Base-by-base conservation (phyloP, 345 rosid genomes). In the Brassica cretica region DNA sequence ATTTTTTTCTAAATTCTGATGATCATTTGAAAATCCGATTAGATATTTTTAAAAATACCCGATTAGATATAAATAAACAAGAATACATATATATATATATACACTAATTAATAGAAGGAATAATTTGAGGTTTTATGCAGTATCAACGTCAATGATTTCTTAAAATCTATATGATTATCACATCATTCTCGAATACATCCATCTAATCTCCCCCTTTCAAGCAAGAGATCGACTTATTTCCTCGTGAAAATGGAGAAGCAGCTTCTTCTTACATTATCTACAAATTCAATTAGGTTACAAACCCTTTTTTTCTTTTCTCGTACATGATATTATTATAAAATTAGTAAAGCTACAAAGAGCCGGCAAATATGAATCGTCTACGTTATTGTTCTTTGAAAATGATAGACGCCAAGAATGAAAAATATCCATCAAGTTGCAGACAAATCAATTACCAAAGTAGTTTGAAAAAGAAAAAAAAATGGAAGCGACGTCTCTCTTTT, bases 401-500 rank as follows among this genome's bases (percentile, higher is more conserved):
- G 66, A 74, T 37, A 69, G 82, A 63, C 82, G 82, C 82, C 82
- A 79, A 69, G 15, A 30, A 55, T 55, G 78, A 79, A 79, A 51
- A 68, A 53, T 18, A 74, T 73, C 60, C 8, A 62, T 68, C 78
- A 68, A 79, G 65, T 68, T 73, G 78, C 70, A 73, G 64, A 24
- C 59, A 61, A 39, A 73, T 16, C 70, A 73, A 73, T 61, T 51
- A 51, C 18, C 18, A 18, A 67, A 46, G 8, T 68, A 51, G 59
- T 24, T 67, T 68, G 37, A 51, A 61, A 73, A 35, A 21, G 2
- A 21, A 21, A 21, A 21, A 35, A 79, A 24, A 2, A 3, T 33
- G 70, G 65, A 61, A 68, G 63, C 44, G 41, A 44, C 41, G 56
- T 66, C 68, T 66, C 29, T 53, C 58, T 29, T 71, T 78, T 72